phyloP scores from a whole-genome alignment of 805 yeast species.

The Jamesozyma jinghongensis region DNA sequence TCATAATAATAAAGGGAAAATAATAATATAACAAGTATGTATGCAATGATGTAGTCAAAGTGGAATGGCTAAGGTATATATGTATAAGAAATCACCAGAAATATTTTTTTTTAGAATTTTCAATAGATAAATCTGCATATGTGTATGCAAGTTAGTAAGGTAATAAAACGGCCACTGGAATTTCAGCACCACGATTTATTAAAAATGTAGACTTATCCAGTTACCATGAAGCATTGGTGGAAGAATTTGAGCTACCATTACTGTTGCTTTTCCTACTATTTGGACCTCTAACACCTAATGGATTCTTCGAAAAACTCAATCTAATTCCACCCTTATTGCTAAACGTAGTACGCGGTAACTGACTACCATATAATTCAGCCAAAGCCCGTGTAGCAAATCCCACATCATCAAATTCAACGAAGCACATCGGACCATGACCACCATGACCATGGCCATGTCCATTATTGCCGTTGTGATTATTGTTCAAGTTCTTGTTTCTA shows the following conservation, averaged over 20 bases:
- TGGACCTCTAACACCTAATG: constrained; percentile 87
- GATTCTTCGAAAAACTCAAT: constrained; percentile 84
- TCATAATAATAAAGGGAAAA: too few relatives aligned
- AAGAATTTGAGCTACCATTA: neutral
- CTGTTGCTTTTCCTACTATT: constrained; percentile 33
- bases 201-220: too few relatives aligned
- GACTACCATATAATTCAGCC: constrained; percentile 84
- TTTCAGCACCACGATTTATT: too few relatives aligned
- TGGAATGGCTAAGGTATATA: too few relatives aligned
- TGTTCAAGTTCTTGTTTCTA: constrained; percentile 50
- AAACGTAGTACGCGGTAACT: constrained; percentile 58
- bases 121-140: too few relatives aligned
- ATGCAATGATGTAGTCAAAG: too few relatives aligned
- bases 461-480: constrained; percentile 12
- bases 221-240: too few relatives aligned
- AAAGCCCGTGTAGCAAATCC: constrained; percentile 83
- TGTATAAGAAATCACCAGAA: too few relatives aligned
- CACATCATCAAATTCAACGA: constrained; percentile 94
- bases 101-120: too few relatives aligned
- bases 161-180: too few relatives aligned
- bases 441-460: constrained; percentile 29
- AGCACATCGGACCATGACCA: constrained; percentile 91
- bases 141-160: too few relatives aligned
- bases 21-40: too few relatives aligned
- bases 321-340: constrained; percentile 78